Base-by-base conservation (phyloP, 768 basidiomycete genomes). In the Boletus sp. region DNA sequence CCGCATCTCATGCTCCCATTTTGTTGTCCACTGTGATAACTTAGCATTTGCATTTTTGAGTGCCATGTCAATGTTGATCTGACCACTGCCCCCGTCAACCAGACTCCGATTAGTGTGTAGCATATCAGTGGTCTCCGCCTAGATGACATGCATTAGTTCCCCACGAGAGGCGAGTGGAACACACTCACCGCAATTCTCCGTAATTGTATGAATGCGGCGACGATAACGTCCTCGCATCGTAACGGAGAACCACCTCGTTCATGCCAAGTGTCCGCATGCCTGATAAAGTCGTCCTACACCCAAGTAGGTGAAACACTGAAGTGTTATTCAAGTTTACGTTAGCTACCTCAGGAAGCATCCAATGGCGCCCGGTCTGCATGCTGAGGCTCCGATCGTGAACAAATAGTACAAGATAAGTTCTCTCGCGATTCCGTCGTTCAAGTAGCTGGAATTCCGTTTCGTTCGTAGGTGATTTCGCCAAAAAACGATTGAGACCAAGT, bases 321-420 rank as follows among this genome's bases (percentile, higher is more conserved):
- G 6, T 25, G n/a, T 50, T 19, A 38, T 42, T 15, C 50, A 27
- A 54, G 14, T 42, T 45, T 42, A 43, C 23, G 19, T 23, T 47
- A 57, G 21, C 34, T 58, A 79, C 78, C 74, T 92, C 90, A 9
- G 87, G 88, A 19, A 93, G 78, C 91, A 93, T 93, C 89, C 89
- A 92, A 55, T 83, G 84, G 40, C 87, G 78, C 45, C 90, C 91
- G 2, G 90, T 92, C 70, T 93, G 90, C 70, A 87, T 91, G 71
- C 85, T 88, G 43, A 93, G 77, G 64, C 87, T 89, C 50, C 90
- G 85, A 70, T 93, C 90, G 63, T 93, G 91, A 40, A 90, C 85
- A 63, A 88, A 93, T 14, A 93, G 72, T 14, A 93, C 89, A 45
- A 93, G 81, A 68, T 90, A 93, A 2, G 90, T 91, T 55, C 90